phyloP scores from a whole-genome alignment of 306 rosid species.

The Castanospermum australe region DNA sequence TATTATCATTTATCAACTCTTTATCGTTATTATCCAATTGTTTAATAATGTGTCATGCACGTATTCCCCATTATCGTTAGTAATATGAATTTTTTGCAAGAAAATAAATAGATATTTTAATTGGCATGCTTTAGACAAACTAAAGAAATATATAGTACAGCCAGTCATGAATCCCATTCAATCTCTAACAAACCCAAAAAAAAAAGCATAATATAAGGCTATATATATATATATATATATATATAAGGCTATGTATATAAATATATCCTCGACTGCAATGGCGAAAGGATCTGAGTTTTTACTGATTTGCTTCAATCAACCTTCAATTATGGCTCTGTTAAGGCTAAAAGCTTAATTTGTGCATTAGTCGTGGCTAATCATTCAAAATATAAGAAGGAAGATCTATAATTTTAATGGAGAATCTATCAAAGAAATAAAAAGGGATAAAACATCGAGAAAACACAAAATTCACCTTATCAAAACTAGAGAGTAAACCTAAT shows the following conservation, averaged over 20 bases:
- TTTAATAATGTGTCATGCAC: background rate
- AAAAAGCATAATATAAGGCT: too few species aligned
- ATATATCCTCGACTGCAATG: too few species aligned
- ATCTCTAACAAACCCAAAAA: background rate
- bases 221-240: background rate
- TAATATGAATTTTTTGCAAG: background rate
- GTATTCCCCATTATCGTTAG: background rate
- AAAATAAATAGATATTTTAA: background rate
- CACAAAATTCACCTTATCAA: too few species aligned
- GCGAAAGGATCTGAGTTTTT: background rate
- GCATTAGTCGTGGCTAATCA: too few species aligned
- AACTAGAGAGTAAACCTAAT: too few species aligned
- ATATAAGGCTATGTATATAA: background rate
- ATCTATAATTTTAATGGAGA: too few species aligned
- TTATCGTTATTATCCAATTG: background rate
- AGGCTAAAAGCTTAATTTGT: too few species aligned
- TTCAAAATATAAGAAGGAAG: too few species aligned
- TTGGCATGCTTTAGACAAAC: background rate
- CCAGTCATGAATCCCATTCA: background rate
- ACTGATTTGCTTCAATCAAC: too few species aligned
- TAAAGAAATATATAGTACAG: background rate
- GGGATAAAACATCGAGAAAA: too few species aligned
- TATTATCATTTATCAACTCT: background rate
- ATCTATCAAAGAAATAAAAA: too few species aligned
- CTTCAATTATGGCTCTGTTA: too few species aligned